Evolutionary conservation across 2,329 filamentous ascomycete genomes (phyloP).

Genomic region (Claviceps maximensis): DNA sequence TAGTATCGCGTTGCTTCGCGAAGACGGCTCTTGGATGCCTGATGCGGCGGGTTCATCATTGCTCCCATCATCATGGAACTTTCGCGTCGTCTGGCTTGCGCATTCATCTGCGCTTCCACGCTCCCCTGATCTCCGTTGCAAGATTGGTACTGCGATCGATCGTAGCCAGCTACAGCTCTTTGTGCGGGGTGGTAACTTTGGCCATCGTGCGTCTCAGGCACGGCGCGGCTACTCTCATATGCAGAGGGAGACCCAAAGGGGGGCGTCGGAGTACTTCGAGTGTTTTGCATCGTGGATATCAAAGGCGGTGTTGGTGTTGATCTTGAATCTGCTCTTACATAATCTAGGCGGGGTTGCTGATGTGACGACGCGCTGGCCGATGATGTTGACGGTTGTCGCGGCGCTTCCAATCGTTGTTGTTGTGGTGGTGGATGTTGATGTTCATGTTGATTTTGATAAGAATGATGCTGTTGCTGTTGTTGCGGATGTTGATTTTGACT

Average conservation of each 20-base stretch:
- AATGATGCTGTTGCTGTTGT: neutral
- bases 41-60: constrained; percentile 33
- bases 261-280: constrained; percentile 31
- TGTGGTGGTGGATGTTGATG: neutral
- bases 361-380: constrained; percentile 37
- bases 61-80: constrained; percentile 37
- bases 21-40: constrained; percentile 39
- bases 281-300: constrained; percentile 16
- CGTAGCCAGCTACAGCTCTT: constrained; percentile 21
- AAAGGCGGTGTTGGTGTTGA: constrained; percentile 38
- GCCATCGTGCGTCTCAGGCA: constrained; percentile 14
- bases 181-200: constrained; percentile 9
- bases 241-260: constrained; percentile 24
- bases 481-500: neutral
- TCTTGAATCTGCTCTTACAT: constrained; percentile 17
- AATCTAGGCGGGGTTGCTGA: constrained; percentile 28
- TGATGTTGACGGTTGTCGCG: constrained; percentile 35
- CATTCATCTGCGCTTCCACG: constrained; percentile 17
- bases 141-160: constrained; percentile 23
- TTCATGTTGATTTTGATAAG: neutral
- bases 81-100: constrained; percentile 35
- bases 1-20: constrained; percentile 38
- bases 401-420: constrained; percentile 18
- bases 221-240: constrained; percentile 30
- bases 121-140: constrained; percentile 12